These are phyloP conservation scores for Escovopsis sp. DNA, from an alignment of 2,329 filamentous ascomycete genomes.

Conservation along the genomic window DNA sequence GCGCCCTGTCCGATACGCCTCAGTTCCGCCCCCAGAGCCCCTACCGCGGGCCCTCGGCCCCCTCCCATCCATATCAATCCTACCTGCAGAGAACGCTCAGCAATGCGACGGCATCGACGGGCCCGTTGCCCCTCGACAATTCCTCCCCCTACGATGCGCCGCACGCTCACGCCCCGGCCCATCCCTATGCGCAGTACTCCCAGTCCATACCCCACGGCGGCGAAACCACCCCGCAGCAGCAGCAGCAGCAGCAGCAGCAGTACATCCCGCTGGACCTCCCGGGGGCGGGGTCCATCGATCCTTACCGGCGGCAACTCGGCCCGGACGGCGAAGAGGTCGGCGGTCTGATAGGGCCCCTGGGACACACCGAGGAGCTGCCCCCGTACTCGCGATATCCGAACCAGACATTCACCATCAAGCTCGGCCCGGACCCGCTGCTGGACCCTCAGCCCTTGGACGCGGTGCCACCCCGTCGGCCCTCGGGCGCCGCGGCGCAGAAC, in stretches of 20 bases:
- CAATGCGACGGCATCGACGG: constrained; percentile 54
- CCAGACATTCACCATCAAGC: constrained; percentile 45
- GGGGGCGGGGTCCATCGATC: constrained; percentile 32
- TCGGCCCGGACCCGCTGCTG: constrained; percentile 12
- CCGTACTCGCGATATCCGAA: constrained; percentile 86
- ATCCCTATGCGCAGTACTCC: constrained; percentile 76
- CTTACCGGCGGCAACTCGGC: constrained; percentile 58
- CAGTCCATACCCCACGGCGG: constrained; percentile 45
- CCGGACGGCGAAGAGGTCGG: constrained; percentile 76
- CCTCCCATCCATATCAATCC: constrained; percentile 74
- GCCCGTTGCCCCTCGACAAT: constrained; percentile 16
- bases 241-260: constrained; percentile 4
- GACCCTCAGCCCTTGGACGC: constrained; percentile 3
- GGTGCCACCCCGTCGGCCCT: constrained; percentile 11
- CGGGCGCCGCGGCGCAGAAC: constrained; percentile 42
- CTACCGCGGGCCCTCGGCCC: constrained; percentile 53
- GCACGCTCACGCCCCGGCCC: constrained; percentile 53
- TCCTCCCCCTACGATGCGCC: constrained; percentile 40
- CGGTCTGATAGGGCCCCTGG: constrained; percentile 74
- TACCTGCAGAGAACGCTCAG: constrained; percentile 63
- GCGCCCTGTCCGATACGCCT: constrained; percentile 16
- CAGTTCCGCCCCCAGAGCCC: constrained; percentile 40
- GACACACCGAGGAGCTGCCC: constrained; percentile 79
- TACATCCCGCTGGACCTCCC: constrained; percentile 60
- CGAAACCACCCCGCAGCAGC: constrained; percentile 29